Evolutionary conservation across 352 stramenopile genomes (phyloP).

Genomic region (Thraustochytrium striatum): DNA sequence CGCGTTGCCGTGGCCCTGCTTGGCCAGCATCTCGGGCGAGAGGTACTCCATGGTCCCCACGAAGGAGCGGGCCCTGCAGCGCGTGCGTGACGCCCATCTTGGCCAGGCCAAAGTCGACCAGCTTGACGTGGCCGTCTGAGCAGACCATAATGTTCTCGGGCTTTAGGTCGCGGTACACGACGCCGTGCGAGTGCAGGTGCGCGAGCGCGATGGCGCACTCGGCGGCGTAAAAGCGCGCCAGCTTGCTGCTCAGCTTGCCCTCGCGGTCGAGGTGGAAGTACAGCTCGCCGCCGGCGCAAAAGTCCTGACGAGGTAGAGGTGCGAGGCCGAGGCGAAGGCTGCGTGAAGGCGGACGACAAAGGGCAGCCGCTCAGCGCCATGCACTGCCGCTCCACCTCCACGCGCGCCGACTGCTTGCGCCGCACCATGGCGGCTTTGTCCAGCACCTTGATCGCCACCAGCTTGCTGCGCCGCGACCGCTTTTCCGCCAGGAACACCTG

Average conservation of each 20-base stretch:
- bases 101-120: conserved; percentile 72
- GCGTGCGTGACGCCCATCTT: conserved; percentile 94
- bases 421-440: conserved; percentile 28
- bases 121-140: conserved; percentile 58
- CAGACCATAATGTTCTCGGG: conserved; percentile 58
- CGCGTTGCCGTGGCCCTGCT: conserved; percentile 71
- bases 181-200: conserved; percentile 75
- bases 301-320: conserved; percentile 60
- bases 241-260: conserved; percentile 77
- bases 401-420: conserved; percentile 66
- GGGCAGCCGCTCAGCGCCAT: conserved; percentile 5
- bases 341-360: conserved; percentile 41
- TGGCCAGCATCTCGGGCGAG: conserved; percentile 87
- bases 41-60: conserved; percentile 96
- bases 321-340: conserved; percentile 4
- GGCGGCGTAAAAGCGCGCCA: conserved; percentile 81
- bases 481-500: conserved; percentile 24
- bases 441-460: conserved; percentile 29
- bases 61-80: conserved; percentile 91
- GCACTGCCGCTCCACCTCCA: conserved; percentile 16
- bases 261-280: conserved; percentile 81
- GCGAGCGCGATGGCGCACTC: conserved; percentile 79
- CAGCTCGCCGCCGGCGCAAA: conserved; percentile 79
- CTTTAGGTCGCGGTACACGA: conserved; percentile 71
- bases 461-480: neutral